Conservation (phyloP, 441 rosid genomes). For the Populus hybrid region DNA sequence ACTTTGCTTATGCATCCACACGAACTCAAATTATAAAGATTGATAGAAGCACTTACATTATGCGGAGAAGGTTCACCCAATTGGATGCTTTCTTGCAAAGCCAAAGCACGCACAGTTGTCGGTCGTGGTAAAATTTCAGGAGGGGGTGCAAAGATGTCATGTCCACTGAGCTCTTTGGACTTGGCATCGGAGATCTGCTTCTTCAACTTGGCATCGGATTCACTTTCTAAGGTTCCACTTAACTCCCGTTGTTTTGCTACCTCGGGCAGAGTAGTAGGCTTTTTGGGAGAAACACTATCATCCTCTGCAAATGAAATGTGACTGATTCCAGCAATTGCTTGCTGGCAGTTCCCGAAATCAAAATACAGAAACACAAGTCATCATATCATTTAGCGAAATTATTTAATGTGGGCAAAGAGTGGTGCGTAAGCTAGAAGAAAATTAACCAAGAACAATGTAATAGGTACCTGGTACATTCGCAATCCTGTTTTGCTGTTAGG, state of each 20-base stretch:
- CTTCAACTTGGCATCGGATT: slow-evolving; percentile 59
- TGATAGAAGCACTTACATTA: slow-evolving; percentile 32
- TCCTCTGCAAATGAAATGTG: slow-evolving; percentile 87
- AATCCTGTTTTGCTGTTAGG: slow-evolving; percentile 56
- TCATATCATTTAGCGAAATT: background rate
- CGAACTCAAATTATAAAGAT: slow-evolving; percentile 27
- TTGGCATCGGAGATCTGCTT: slow-evolving; percentile 88
- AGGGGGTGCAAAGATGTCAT: slow-evolving; percentile 94
- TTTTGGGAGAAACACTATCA: slow-evolving; percentile 66
- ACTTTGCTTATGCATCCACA: slow-evolving; percentile 5
- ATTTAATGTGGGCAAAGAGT: background rate
- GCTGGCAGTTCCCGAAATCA: slow-evolving; percentile 37
- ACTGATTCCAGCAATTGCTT: slow-evolving; percentile 82
- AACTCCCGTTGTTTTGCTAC: slow-evolving; percentile 95
- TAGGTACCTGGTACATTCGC: slow-evolving; percentile 77
- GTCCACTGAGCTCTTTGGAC: slow-evolving; percentile 87
- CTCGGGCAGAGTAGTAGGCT: slow-evolving; percentile 68
- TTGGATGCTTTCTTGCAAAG: slow-evolving; percentile 61
- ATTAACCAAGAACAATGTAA: background rate
- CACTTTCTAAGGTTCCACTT: slow-evolving; percentile 70
- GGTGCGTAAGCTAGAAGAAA: background rate
- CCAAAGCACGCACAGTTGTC: slow-evolving; percentile 58
- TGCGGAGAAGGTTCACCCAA: slow-evolving; percentile 59
- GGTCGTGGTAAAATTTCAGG: slow-evolving; percentile 86
- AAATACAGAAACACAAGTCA: background rate